Conservation (phyloP, 495 filamentous ascomycete genomes). For the Aspergillus saccharolyticus region DNA sequence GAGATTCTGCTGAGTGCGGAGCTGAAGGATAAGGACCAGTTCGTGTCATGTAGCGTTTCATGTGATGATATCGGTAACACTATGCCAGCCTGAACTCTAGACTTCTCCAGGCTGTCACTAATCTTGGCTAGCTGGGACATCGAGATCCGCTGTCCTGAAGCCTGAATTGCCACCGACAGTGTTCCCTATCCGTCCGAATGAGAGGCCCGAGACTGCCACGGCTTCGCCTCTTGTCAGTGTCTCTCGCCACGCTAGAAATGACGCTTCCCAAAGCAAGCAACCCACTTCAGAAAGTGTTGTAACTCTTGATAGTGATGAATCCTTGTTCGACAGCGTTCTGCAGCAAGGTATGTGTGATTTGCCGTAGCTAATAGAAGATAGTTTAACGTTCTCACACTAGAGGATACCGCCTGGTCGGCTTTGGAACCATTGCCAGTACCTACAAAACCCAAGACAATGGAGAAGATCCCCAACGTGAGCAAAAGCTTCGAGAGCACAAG, state of each 20-base stretch:
- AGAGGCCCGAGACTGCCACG: background rate
- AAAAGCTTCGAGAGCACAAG: slow-evolving; percentile 12
- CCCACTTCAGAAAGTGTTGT: slow-evolving; percentile 23
- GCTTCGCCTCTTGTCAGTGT: slow-evolving; percentile 8
- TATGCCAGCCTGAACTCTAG: slow-evolving; percentile 10
- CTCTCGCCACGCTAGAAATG: slow-evolving; percentile 4
- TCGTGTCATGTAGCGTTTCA: slow-evolving; percentile 66
- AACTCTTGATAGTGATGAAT: slow-evolving; percentile 52
- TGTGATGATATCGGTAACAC: slow-evolving; percentile 77
- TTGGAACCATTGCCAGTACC: background rate
- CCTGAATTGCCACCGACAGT: slow-evolving; percentile 53
- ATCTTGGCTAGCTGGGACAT: slow-evolving; percentile 63
- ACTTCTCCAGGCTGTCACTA: background rate
- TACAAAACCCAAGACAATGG: background rate
- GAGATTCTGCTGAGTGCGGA: slow-evolving; percentile 58
- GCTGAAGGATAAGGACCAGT: slow-evolving; percentile 51
- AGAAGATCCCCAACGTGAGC: slow-evolving; percentile 9
- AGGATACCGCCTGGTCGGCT: slow-evolving; percentile 16
- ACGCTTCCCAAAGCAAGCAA: slow-evolving; percentile 8
- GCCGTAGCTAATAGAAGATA: background rate
- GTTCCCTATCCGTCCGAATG: slow-evolving; percentile 40
- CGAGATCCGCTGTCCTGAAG: slow-evolving; percentile 54
- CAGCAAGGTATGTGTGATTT: slow-evolving; percentile 25
- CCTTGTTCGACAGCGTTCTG: slow-evolving; percentile 53
- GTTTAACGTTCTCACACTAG: background rate